A percentile compares a stretch with the other conserved stretches of the same genome.
Evolutionary conservation across 2,329 filamentous ascomycete species (phyloP).

Genomic region (Colletotrichum lentis): DNA sequence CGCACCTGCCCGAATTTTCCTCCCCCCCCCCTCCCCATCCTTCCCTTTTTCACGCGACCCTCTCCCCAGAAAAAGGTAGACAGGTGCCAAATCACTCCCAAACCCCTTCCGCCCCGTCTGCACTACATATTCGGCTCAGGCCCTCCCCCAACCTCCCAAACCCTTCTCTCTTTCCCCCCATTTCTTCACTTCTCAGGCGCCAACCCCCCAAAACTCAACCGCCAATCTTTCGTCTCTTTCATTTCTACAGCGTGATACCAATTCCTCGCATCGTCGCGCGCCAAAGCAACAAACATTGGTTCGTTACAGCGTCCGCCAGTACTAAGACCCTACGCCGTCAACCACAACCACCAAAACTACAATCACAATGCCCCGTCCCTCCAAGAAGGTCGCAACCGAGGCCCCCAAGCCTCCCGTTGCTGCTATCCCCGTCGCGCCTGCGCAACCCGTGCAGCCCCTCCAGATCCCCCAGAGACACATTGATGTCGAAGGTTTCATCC

Average conservation of each 20-base stretch:
- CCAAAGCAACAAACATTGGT: slow-evolving; percentile 31
- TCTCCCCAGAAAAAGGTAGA: slow-evolving; percentile 23
- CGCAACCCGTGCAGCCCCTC: slow-evolving; percentile 44
- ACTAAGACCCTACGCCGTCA: slow-evolving; percentile 21
- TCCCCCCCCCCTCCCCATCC: slow-evolving; percentile 42
- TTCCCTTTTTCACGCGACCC: slow-evolving; percentile 41
- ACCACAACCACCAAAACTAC: slow-evolving; percentile 38
- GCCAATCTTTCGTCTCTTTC: slow-evolving; percentile 27
- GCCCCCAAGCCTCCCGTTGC: slow-evolving; percentile 49
- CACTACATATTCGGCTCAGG: slow-evolving; percentile 38
- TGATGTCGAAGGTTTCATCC: slow-evolving; percentile 78
- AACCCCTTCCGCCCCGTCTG: slow-evolving; percentile 32
- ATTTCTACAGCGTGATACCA: slow-evolving; percentile 44
- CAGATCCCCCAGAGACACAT: slow-evolving; percentile 51
- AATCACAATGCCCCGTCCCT: slow-evolving; percentile 55
- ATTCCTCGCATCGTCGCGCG: slow-evolving; percentile 23
- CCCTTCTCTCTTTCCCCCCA: slow-evolving; percentile 39
- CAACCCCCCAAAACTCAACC: slow-evolving; percentile 23
- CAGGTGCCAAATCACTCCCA: slow-evolving; percentile 34
- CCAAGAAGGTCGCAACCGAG: slow-evolving; percentile 54
- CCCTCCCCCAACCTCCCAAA: slow-evolving; percentile 41
- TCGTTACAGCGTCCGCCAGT: slow-evolving; percentile 26
- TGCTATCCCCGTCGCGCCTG: slow-evolving; percentile 46
- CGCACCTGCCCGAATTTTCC: slow-evolving; percentile 47
- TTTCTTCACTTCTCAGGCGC: slow-evolving; percentile 35